These are phyloP conservation scores for Carpinus fangiana DNA, from an alignment of 306 rosid genomes.

Conservation along the genomic window DNA sequence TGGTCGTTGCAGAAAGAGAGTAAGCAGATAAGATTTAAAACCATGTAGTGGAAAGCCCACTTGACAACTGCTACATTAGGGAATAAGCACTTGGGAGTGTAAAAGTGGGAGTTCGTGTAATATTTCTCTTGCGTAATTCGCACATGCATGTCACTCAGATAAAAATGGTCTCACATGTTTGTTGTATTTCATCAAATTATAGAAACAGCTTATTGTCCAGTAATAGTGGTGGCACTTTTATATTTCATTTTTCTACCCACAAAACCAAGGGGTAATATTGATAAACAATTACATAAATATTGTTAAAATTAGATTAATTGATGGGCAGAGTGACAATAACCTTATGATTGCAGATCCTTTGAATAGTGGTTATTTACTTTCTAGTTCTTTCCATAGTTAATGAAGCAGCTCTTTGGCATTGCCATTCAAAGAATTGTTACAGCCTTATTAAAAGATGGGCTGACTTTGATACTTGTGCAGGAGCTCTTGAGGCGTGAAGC, in stretches of 20 bases:
- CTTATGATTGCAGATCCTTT: not conserved
- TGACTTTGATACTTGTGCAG: conserved; percentile 38
- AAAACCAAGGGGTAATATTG: not conserved
- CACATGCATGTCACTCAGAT: not conserved
- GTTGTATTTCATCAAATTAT: not conserved
- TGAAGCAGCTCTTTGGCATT: conserved; percentile 1
- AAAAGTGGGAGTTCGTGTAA: no score
- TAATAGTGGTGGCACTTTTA: not conserved
- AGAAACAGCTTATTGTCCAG: not conserved
- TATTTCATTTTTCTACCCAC: not conserved
- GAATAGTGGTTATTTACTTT: not conserved
- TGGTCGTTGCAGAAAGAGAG: no score
- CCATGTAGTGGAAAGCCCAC: no score
- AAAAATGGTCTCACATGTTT: not conserved
- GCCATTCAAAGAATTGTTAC: not conserved
- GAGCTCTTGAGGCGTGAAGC: conserved; percentile 59
- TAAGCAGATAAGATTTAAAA: no score
- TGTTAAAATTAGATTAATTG: not conserved
- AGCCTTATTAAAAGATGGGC: not conserved
- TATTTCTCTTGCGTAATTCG: not conserved
- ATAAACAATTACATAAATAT: not conserved
- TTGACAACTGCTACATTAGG: no score
- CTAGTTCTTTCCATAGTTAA: not conserved
- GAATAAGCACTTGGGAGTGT: no score
- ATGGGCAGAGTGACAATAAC: conserved; percentile 2